Percentiles rank a stretch among this genome's conserved stretches.
Conservation (phyloP, 257 asterid genomes). For the Solanum phureja region DNA sequence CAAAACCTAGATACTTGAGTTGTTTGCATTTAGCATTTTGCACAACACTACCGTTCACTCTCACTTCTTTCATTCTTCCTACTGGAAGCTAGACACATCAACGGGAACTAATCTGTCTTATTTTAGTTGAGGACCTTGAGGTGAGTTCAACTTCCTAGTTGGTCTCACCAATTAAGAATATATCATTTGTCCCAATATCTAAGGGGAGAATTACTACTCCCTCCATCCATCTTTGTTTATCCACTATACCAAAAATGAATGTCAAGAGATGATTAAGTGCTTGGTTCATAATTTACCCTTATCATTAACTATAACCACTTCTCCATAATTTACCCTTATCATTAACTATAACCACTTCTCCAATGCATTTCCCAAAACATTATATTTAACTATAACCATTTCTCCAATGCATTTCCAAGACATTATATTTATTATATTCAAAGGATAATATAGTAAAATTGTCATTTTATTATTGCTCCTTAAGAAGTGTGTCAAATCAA, state of each 20-base stretch:
- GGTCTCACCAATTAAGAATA: neutral
- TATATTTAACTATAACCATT: neutral
- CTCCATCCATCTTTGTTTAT: neutral
- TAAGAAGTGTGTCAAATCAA: neutral
- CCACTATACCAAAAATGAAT: neutral
- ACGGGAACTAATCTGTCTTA: neutral
- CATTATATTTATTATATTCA: neutral
- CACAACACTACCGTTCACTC: neutral
- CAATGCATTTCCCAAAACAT: neutral
- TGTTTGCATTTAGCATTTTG: neutral
- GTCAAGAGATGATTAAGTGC: neutral
- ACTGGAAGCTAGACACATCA: neutral
- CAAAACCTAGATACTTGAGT: neutral
- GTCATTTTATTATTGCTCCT: neutral
- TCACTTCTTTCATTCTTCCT: neutral
- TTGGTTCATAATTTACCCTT: neutral
- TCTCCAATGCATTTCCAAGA: neutral
- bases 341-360: neutral
- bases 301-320: neutral
- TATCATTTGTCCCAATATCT: neutral
- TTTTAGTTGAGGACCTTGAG: neutral
- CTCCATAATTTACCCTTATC: too few relatives aligned
- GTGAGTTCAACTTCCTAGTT: neutral
- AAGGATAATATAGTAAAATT: neutral
- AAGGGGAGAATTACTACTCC: neutral